These are phyloP conservation scores for Chaetomium strumarium DNA, from an alignment of 2,329 filamentous ascomycete genomes.

Conservation along the genomic window DNA sequence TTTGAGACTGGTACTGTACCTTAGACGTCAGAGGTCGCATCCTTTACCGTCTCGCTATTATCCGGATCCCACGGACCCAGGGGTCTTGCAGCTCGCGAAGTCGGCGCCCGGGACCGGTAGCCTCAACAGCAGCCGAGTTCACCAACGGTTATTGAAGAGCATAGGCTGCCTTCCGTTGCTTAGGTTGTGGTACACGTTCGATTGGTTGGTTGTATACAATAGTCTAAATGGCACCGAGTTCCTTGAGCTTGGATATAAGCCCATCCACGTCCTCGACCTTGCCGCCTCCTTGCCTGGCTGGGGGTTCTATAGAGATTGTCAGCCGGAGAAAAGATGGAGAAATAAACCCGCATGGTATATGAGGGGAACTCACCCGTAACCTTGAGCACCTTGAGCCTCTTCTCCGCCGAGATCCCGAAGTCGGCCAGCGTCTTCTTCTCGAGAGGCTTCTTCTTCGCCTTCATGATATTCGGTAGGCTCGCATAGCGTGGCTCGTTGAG, in stretches of 20 bases:
- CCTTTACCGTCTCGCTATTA: too few relatives aligned
- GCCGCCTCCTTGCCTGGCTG: slow-evolving; percentile 80
- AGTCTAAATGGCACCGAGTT: slow-evolving; percentile 76
- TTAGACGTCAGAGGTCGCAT: neutral
- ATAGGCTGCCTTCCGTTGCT: neutral
- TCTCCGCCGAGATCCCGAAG: slow-evolving; percentile 67
- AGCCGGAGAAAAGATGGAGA: slow-evolving; percentile 13
- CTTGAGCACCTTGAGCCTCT: slow-evolving; percentile 82
- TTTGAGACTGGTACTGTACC: neutral
- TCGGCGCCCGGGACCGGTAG: too few relatives aligned
- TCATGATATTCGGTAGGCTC: slow-evolving; percentile 98
- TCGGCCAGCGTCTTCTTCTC: slow-evolving; percentile 87
- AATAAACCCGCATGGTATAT: neutral
- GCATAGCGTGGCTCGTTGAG: slow-evolving; percentile 95
- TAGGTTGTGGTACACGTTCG: too few relatives aligned
- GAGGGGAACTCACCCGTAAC: slow-evolving; percentile 57
- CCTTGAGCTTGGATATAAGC: slow-evolving; percentile 90
- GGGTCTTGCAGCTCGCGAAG: too few relatives aligned
- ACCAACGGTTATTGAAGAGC: neutral
- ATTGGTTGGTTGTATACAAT: neutral
- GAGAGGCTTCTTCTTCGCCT: slow-evolving; percentile 99
- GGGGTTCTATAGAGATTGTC: slow-evolving; percentile 57
- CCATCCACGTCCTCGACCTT: slow-evolving; percentile 98
- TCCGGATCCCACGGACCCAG: too few relatives aligned
- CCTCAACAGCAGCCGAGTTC: too few relatives aligned